Evolutionary conservation across 441 rosid species (phyloP).

Genomic region (Omphalea diandra): DNA sequence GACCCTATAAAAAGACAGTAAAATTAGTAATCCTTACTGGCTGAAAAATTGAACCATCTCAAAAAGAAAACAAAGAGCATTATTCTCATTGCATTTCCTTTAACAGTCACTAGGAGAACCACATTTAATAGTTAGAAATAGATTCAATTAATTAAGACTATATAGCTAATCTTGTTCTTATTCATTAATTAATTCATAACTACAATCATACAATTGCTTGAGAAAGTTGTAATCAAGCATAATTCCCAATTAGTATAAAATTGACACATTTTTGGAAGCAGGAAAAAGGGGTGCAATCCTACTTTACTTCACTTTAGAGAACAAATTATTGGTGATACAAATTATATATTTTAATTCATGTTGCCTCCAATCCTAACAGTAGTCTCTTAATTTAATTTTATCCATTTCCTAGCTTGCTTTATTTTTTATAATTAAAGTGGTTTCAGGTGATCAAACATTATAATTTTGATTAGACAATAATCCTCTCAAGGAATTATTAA

Average conservation of each 20-base stretch:
- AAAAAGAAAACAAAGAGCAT: too few species aligned
- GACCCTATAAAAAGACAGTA: background rate
- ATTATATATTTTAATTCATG: background rate
- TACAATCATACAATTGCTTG: background rate
- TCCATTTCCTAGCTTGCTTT: background rate
- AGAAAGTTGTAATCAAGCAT: background rate
- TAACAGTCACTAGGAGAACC: background rate
- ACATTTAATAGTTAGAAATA: background rate
- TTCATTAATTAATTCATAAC: background rate
- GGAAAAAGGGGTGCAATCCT: background rate
- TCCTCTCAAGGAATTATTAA: background rate
- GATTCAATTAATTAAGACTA: too few species aligned
- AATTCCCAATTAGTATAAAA: background rate
- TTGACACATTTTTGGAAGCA: background rate
- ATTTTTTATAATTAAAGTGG: conserved; percentile 5
- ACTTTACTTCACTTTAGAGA: conserved; percentile 7
- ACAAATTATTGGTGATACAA: conserved; percentile 4
- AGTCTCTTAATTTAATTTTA: background rate
- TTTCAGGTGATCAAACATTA: conserved; percentile 17
- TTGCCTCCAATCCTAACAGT: background rate
- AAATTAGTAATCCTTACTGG: too few species aligned
- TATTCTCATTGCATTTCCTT: background rate
- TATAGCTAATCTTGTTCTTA: background rate
- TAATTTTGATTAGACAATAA: background rate
- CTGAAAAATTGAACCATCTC: too few species aligned